Conservation (phyloP, 345 rosid species). For the Xanthoceras sorbifolium region DNA sequence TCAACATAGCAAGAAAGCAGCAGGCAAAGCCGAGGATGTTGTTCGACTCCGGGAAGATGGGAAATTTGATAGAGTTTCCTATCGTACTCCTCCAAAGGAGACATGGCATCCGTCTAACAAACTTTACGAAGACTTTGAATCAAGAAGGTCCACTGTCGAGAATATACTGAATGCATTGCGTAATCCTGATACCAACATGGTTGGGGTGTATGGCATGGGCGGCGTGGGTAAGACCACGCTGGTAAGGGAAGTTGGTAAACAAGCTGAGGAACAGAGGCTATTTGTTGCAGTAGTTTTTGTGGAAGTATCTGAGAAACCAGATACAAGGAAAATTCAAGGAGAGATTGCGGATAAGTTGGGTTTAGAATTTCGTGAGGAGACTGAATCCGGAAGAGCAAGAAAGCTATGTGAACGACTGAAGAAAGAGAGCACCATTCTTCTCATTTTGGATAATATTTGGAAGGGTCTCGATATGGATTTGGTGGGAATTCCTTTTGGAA, state of each 20-base stretch:
- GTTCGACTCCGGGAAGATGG: slow-evolving; percentile 5
- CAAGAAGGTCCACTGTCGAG: not conserved
- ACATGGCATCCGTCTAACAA: not conserved
- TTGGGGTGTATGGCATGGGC: not conserved
- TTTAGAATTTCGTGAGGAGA: not conserved
- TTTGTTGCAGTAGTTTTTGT: slow-evolving; percentile 21
- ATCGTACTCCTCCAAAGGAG: not conserved
- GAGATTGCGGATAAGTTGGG: slow-evolving; percentile 22
- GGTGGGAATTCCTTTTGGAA: slow-evolving; percentile 36
- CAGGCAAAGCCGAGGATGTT: not conserved
- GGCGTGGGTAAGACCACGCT: slow-evolving; percentile 17
- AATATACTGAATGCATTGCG: not conserved
- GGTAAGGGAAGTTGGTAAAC: slow-evolving; percentile 6
- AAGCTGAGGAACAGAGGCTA: not conserved
- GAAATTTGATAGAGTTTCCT: not conserved
- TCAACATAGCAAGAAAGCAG: slow-evolving; percentile 16
- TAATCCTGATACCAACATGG: not conserved
- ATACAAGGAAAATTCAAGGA: slow-evolving; percentile 22
- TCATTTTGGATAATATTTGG: slow-evolving; percentile 41
- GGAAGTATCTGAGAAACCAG: not conserved
- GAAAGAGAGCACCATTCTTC: slow-evolving; percentile 20
- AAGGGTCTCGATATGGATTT: slow-evolving; percentile 15
- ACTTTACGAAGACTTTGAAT: too few relatives aligned
- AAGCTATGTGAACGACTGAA: not conserved
- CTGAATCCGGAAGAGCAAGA: not conserved